These are phyloP conservation scores for Venturia nashicola DNA, from an alignment of 2,329 filamentous ascomycete genomes.

Conservation along the genomic window DNA sequence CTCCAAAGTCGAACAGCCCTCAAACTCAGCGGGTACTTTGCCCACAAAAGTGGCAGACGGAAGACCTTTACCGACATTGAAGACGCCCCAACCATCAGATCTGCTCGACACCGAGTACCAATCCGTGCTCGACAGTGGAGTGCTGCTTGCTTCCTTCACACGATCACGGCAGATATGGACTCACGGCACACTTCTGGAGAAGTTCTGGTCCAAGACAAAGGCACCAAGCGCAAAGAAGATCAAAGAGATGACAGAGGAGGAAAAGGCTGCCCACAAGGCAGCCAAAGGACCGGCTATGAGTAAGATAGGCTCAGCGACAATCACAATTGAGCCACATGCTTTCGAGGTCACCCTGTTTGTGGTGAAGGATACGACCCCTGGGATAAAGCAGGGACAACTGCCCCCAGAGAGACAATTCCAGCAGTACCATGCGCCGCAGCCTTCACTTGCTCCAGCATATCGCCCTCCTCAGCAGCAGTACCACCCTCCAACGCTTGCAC, in stretches of 20 bases:
- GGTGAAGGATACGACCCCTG: constrained; percentile 43
- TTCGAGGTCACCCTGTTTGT: constrained; percentile 65
- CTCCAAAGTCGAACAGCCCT: background rate
- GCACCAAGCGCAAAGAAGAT: constrained; percentile 30
- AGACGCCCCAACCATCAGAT: constrained; percentile 1
- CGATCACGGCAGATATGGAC: constrained; percentile 43
- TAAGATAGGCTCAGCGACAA: constrained; percentile 54
- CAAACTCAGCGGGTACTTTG: background rate
- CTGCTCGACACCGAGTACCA: constrained; percentile 10
- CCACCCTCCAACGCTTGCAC: background rate
- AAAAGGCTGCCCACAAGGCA: constrained; percentile 12
- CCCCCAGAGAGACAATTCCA: background rate
- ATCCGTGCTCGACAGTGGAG: constrained; percentile 9
- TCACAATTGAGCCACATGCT: constrained; percentile 69
- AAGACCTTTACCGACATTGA: constrained; percentile 7
- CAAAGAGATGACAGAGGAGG: constrained; percentile 40
- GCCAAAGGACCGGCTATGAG: constrained; percentile 54
- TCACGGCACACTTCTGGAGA: constrained; percentile 58
- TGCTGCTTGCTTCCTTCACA: constrained; percentile 9
- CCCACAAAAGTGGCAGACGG: constrained; percentile 8
- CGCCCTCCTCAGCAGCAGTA: constrained; percentile 2
- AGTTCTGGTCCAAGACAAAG: constrained; percentile 61
- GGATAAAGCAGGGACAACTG: constrained; percentile 1
- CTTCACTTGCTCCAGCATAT: background rate
- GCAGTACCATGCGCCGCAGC: constrained; percentile 2